Evolutionary conservation across 352 stramenopile genomes (phyloP), one percentile per base, ranked within the genome.

Genomic region (Saprolegnia parasitica): DNA sequence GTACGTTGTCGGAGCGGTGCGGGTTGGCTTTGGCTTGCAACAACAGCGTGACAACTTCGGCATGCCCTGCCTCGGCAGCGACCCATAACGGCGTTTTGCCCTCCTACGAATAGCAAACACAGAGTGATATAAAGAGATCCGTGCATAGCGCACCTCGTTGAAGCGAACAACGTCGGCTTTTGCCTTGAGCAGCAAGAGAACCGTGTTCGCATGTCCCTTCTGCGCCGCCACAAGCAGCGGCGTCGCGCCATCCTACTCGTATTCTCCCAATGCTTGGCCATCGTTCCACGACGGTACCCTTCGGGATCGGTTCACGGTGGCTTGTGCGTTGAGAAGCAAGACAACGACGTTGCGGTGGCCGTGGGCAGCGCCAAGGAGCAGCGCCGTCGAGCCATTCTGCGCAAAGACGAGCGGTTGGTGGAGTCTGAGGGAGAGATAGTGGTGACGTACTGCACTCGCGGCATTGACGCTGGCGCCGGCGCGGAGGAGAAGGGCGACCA

Each of bases 211-310:
- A 24, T 60, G 52, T 3, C 52, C 52, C 3, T 60, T 4, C 52
- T 60, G 24, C 35, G 52, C 52, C 35, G 52, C 52, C 11, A 15
- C 52, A 60, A 60, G 20, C 13, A 60, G 35, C 35, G 52, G 52
- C 8, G 52, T 60, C 9, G 24, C 52, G 11, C 52, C 52, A 24
- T 35, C 24, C 52, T 60, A 24, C 3, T 8, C 35, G 9, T 10
- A n/a, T 21, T 2, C 13, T n/a, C 24, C 11, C 18, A 52, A 40
- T 60, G 3, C 4, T 26, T 60, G 52, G 24, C 13, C 3, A 60
- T 2, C 3, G 8, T 15, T 49, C 13, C 29, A 5, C 5, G 29
- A 35, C 5, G 2, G 29, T 24, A 60, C 52, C 9, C 20, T 40
- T 16, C 24, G 35, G 24, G 13, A 35, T 20, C 24, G 13, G 35